Conservation (phyloP, 805 yeast species). For the Candida hispaniensis region DNA sequence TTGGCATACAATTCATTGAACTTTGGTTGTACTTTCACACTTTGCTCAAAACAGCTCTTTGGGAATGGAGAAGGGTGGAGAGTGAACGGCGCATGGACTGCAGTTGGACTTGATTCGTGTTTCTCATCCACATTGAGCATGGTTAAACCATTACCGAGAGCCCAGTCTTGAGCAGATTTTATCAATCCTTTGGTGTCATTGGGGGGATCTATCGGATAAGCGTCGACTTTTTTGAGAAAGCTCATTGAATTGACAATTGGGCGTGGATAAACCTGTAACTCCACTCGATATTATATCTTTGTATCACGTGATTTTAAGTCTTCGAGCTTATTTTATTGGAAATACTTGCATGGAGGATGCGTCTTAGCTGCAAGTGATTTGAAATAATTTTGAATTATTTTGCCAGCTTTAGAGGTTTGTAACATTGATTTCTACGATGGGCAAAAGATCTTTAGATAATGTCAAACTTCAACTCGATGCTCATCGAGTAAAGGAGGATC, state of each 20-base stretch:
- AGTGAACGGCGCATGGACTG: constrained; percentile 74
- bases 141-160: constrained; percentile 67
- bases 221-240: constrained; percentile 8
- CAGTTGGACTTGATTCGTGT: no score
- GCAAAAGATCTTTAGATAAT: constrained; percentile 10
- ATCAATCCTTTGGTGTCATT: constrained; percentile 4
- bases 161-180: constrained; percentile 51
- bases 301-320: no score
- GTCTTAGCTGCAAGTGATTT: no score
- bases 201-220: constrained; percentile 6
- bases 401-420: no score
- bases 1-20: constrained; percentile 69
- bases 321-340: no score
- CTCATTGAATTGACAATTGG: constrained; percentile 2
- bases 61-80: constrained; percentile 88
- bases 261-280: no score
- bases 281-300: no score
- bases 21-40: constrained; percentile 50
- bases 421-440: no score
- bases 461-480: constrained; percentile 6
- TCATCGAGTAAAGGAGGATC: constrained; percentile 11
- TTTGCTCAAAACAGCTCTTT: constrained; percentile 49
- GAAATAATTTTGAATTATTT: no score
- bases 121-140: constrained; percentile 53
- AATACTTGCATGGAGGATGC: no score